phyloP scores from a whole-genome alignment of 352 stramenopile species.

The Phytophthora citricola region DNA sequence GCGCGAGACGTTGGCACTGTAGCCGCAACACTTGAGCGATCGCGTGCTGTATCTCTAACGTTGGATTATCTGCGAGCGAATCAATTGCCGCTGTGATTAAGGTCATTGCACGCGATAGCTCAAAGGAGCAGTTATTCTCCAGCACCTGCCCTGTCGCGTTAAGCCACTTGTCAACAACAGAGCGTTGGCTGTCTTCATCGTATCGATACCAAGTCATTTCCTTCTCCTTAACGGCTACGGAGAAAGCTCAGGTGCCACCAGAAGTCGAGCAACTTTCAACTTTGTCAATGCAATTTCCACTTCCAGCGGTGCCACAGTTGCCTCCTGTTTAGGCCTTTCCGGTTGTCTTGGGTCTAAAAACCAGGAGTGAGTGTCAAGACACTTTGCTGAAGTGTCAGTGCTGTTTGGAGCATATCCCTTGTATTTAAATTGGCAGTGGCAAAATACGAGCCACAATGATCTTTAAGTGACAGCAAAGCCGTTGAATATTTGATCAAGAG shows the following conservation, averaged over 20 bases:
- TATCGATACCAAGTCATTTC: constrained; percentile 79
- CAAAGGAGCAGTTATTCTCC: constrained; percentile 14
- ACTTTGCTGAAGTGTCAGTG: constrained; percentile 15
- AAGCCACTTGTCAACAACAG: constrained; percentile 79
- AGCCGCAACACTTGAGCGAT: constrained; percentile 39
- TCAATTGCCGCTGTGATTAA: constrained; percentile 35
- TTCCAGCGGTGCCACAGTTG: constrained; percentile 18
- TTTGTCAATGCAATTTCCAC: constrained; percentile 48
- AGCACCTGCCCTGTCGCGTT: constrained; percentile 42
- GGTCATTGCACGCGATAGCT: constrained; percentile 42
- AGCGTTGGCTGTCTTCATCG: constrained; percentile 51
- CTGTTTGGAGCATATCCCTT: constrained; percentile 29
- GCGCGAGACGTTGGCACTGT: constrained; percentile 50
- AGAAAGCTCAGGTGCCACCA: constrained; percentile 46
- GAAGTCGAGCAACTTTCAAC: constrained; percentile 39
- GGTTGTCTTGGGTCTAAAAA: constrained; percentile 1
- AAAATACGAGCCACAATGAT: constrained; percentile 2
- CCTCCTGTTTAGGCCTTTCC: constrained; percentile 18
- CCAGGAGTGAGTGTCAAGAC: not conserved
- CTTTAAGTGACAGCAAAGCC: constrained; percentile 14
- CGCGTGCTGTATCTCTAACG: constrained; percentile 26
- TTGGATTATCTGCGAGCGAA: constrained; percentile 10
- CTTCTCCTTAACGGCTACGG: constrained; percentile 37
- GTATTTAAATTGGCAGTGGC: constrained; percentile 3
- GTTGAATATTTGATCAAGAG: constrained; percentile 26